phyloP scores from a whole-genome alignment of 2,329 filamentous ascomycete species.

The Monosporascus sp. region DNA sequence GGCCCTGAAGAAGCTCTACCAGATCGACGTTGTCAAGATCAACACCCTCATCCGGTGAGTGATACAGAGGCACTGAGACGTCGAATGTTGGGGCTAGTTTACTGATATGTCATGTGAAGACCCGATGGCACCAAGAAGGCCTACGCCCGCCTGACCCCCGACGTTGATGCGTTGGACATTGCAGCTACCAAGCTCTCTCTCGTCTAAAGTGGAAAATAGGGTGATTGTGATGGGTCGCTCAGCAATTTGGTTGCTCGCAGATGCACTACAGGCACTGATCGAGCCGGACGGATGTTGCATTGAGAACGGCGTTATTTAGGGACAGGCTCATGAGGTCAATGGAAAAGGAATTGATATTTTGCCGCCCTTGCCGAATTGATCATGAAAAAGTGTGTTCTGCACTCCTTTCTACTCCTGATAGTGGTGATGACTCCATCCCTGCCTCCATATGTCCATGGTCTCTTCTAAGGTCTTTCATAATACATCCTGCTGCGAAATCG shows the following conservation, averaged over 20 bases:
- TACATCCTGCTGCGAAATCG: too few relatives aligned
- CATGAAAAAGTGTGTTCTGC: neutral
- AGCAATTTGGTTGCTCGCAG: slow-evolving; percentile 15
- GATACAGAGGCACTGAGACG: neutral
- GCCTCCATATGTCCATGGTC: too few relatives aligned
- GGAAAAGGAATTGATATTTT: slow-evolving; percentile 26
- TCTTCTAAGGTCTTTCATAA: too few relatives aligned
- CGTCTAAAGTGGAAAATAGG: slow-evolving; percentile 57
- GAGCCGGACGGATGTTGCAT: slow-evolving; percentile 27
- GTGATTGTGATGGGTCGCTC: slow-evolving; percentile 14
- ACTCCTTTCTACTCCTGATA: neutral
- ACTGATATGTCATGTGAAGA: slow-evolving; percentile 41
- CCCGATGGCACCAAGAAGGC: slow-evolving; percentile 99
- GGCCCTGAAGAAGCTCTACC: slow-evolving; percentile 98
- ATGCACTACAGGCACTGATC: slow-evolving; percentile 8
- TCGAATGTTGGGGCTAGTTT: slow-evolving; percentile 7
- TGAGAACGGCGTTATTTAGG: slow-evolving; percentile 29
- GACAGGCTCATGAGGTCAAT: slow-evolving; percentile 29
- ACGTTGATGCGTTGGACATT: slow-evolving; percentile 98
- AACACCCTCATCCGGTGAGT: slow-evolving; percentile 95
- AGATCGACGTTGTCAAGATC: slow-evolving; percentile 97
- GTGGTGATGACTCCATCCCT: neutral
- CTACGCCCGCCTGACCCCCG: slow-evolving; percentile 88
- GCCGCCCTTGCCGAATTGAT: slow-evolving; percentile 10
- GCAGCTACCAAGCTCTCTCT: slow-evolving; percentile 98